phyloP scores from a whole-genome alignment of 192 early-diverging fungal species.

The Pilobolus umbonatus region DNA sequence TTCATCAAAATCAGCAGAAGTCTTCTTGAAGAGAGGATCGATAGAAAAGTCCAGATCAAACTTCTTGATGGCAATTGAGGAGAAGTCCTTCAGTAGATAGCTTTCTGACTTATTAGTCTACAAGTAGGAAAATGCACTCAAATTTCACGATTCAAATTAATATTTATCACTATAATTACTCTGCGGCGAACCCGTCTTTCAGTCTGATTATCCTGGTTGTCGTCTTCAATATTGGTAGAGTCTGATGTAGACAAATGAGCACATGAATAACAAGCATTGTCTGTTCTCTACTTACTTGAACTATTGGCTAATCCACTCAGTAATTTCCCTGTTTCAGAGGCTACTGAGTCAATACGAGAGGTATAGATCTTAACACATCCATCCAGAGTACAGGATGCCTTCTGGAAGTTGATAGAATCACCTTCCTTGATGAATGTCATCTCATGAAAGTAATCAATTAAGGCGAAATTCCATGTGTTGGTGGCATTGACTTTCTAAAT shows the following conservation, averaged over 20 bases:
- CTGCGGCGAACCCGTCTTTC: constrained; percentile 42
- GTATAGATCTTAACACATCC: constrained; percentile 97
- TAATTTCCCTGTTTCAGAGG: constrained; percentile 85
- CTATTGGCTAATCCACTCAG: constrained; percentile 82
- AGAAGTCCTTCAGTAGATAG: constrained; percentile 82
- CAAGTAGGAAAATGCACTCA: constrained; percentile 5
- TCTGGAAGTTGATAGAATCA: constrained; percentile 97
- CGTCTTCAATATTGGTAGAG: constrained; percentile 13
- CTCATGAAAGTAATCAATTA: constrained; percentile 98
- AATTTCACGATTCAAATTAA: not conserved
- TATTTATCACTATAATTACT: constrained; percentile 17
- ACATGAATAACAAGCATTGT: not conserved
- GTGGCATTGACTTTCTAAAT: constrained; percentile 86
- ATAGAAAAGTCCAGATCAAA: constrained; percentile 89
- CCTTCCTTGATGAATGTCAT: constrained; percentile 91
- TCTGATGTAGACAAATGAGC: not conserved
- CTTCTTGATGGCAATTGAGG: constrained; percentile 73
- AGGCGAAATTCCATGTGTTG: constrained; percentile 94
- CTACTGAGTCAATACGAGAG: constrained; percentile 94
- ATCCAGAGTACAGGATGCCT: constrained; percentile 94
- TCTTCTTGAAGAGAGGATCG: constrained; percentile 96
- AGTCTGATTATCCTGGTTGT: constrained; percentile 43
- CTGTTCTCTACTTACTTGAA: constrained; percentile 37
- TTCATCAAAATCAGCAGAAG: constrained; percentile 97
- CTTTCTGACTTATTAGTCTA: constrained; percentile 46